Conservation (phyloP, 2,329 filamentous ascomycete genomes). For the Leptographium lundbergii region DNA sequence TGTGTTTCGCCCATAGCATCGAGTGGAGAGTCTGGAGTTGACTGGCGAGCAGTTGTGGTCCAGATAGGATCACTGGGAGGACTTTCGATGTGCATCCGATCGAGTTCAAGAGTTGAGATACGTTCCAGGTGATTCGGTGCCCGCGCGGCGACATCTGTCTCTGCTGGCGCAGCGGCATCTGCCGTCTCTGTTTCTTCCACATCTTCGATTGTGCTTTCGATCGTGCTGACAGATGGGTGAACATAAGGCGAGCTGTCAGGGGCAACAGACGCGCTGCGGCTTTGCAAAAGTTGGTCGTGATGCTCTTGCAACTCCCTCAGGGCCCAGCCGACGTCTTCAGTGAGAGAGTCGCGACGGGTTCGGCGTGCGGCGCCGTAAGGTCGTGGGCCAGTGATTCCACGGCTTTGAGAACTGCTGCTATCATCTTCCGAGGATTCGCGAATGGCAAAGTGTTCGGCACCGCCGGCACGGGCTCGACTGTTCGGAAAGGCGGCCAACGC, state of each 20-base stretch:
- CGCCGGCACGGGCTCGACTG: constrained; percentile 55
- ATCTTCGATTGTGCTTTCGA: neutral
- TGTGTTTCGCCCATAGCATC: constrained; percentile 19
- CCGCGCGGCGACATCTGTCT: neutral
- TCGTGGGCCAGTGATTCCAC: constrained; percentile 1
- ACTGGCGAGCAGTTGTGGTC: constrained; percentile 16
- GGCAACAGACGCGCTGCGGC: constrained; percentile 10
- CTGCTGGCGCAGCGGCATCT: neutral
- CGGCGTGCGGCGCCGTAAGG: constrained; percentile 9
- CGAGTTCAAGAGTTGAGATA: constrained; percentile 21
- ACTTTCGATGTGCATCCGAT: constrained; percentile 23
- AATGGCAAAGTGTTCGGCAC: constrained; percentile 58
- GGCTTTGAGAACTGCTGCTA: constrained; percentile 13
- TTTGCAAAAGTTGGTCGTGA: constrained; percentile 49
- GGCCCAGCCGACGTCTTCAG: constrained; percentile 56
- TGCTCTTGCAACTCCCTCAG: constrained; percentile 71
- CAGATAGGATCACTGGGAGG: constrained; percentile 23
- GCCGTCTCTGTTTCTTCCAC: neutral
- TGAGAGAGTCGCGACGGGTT: constrained; percentile 45
- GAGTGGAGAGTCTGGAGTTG: constrained; percentile 11
- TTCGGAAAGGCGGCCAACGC: constrained; percentile 65
- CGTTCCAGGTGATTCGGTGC: constrained; percentile 16
- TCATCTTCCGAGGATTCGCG: constrained; percentile 51
- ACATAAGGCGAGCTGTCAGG: constrained; percentile 1
- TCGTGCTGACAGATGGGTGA: too few species aligned